These are phyloP conservation scores for Cryptosporidium bovis DNA, from an alignment of 169 alveolate genomes.

Conservation along the genomic window DNA sequence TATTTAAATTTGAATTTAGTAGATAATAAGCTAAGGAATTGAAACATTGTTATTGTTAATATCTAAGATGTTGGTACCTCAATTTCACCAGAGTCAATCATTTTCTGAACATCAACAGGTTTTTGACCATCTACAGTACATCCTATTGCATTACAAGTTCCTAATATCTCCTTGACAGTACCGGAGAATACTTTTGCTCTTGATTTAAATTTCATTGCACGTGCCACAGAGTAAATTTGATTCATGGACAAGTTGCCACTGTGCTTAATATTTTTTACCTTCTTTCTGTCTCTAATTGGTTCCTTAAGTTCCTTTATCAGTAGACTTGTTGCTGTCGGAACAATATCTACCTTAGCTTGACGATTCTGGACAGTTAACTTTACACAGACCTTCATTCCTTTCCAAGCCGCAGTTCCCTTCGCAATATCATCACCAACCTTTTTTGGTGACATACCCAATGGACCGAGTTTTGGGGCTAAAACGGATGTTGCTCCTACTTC, in stretches of 20 bases:
- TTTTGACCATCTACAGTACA: slow-evolving; percentile 96
- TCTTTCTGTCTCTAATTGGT: slow-evolving; percentile 96
- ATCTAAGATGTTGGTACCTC: slow-evolving; percentile 83
- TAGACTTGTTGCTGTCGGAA: slow-evolving; percentile 96
- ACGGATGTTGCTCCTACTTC: slow-evolving; percentile 97
- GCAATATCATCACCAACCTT: slow-evolving; percentile 98
- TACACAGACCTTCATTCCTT: slow-evolving; percentile 94
- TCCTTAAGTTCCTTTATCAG: slow-evolving; percentile 94
- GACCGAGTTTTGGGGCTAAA: slow-evolving; percentile 98
- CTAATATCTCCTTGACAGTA: slow-evolving; percentile 96
- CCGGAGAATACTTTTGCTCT: slow-evolving; percentile 94
- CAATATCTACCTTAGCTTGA: slow-evolving; percentile 91
- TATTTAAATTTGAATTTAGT: not conserved
- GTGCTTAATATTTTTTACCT: slow-evolving; percentile 94
- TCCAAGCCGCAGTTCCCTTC: slow-evolving; percentile 95
- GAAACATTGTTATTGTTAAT: no score
- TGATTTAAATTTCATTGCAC: slow-evolving; percentile 91
- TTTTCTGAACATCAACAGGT: slow-evolving; percentile 90
- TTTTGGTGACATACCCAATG: slow-evolving; percentile 95
- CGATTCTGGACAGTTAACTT: slow-evolving; percentile 92
- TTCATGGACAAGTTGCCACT: slow-evolving; percentile 95
- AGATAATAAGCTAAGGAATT: not conserved
- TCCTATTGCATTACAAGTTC: slow-evolving; percentile 97
- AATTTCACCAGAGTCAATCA: slow-evolving; percentile 89
- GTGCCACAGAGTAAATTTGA: slow-evolving; percentile 91